These are phyloP conservation scores for Nidula microcarpa DNA, from an alignment of 768 basidiomycete genomes.

Conservation along the genomic window DNA sequence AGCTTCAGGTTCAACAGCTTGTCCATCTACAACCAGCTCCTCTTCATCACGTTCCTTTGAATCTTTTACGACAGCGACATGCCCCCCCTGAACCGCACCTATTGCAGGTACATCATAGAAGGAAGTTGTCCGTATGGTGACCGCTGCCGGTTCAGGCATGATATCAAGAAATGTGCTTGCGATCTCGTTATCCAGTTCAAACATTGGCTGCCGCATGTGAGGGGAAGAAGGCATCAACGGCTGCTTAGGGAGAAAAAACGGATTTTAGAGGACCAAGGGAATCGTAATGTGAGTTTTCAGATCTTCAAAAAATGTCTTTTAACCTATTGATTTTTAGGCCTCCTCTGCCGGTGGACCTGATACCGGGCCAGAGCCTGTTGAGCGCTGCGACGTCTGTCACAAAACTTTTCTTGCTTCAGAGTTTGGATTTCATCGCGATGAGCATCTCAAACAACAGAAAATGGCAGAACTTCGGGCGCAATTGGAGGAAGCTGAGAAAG, in stretches of 20 bases:
- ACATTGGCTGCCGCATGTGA: slow-evolving; percentile 16
- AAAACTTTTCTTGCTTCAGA: slow-evolving; percentile 15
- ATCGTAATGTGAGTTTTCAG: neutral
- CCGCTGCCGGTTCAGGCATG: slow-evolving; percentile 27
- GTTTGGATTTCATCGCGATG: slow-evolving; percentile 22
- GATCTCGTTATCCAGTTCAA: slow-evolving; percentile 21
- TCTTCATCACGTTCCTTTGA: too few species aligned
- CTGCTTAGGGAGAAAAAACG: slow-evolving; percentile 5
- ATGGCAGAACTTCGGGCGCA: slow-evolving; percentile 24
- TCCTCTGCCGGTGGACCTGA: too few species aligned
- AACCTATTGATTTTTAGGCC: neutral
- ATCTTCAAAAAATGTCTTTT: neutral
- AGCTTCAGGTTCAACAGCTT: too few species aligned
- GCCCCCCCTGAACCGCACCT: slow-evolving; percentile 9
- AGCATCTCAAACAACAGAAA: slow-evolving; percentile 23
- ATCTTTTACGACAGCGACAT: neutral
- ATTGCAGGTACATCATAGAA: slow-evolving; percentile 21
- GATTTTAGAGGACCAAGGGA: neutral
- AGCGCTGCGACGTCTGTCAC: slow-evolving; percentile 18
- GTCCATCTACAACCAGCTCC: too few species aligned
- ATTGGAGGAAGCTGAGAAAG: slow-evolving; percentile 36
- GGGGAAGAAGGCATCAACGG: slow-evolving; percentile 22
- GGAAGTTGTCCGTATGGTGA: slow-evolving; percentile 21
- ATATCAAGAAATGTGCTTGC: slow-evolving; percentile 31
- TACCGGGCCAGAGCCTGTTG: neutral